These are phyloP conservation scores for Musa balbisiana DNA, from an alignment of 202 grass and related monocot species.

Conservation along the genomic window DNA sequence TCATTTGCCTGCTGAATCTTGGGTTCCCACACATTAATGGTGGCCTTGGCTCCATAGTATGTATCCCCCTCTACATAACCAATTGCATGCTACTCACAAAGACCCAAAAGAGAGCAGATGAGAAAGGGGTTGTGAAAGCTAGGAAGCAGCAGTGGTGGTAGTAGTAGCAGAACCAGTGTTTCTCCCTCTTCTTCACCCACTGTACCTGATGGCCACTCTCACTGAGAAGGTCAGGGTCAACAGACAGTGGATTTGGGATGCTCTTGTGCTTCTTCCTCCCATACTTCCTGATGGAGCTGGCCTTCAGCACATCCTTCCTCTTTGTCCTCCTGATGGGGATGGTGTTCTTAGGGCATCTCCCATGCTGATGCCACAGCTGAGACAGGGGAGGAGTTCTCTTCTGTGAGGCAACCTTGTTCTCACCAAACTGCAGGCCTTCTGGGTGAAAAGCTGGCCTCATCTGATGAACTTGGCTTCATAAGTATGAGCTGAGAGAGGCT, in stretches of 20 bases:
- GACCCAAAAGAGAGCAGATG: neutral
- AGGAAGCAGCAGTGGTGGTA: no score
- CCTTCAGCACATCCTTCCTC: conserved; percentile 1
- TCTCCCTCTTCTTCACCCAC: no score
- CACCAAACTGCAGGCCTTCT: neutral
- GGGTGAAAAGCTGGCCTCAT: conserved; percentile 3
- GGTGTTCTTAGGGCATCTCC: conserved; percentile 9
- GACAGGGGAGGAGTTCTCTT: neutral
- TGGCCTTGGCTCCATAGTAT: neutral
- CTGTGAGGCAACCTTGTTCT: neutral
- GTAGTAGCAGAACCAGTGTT: no score
- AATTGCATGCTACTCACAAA: conserved; percentile 5
- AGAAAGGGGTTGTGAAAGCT: neutral
- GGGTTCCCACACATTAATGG: conserved; percentile 5
- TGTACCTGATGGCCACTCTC: neutral
- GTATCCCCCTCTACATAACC: neutral
- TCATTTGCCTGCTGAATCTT: neutral
- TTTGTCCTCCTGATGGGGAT: conserved; percentile 11
- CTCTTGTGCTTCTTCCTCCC: conserved; percentile 1
- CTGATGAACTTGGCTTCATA: neutral
- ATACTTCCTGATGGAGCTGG: neutral
- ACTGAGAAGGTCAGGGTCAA: neutral
- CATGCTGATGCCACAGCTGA: conserved; percentile 7
- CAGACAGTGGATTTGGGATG: neutral
- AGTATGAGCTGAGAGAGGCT: neutral